Evolutionary conservation across 148 eudicot species (phyloP), one percentile per base, ranked within the genome.

Genomic region (Heliosperma pusillum): DNA sequence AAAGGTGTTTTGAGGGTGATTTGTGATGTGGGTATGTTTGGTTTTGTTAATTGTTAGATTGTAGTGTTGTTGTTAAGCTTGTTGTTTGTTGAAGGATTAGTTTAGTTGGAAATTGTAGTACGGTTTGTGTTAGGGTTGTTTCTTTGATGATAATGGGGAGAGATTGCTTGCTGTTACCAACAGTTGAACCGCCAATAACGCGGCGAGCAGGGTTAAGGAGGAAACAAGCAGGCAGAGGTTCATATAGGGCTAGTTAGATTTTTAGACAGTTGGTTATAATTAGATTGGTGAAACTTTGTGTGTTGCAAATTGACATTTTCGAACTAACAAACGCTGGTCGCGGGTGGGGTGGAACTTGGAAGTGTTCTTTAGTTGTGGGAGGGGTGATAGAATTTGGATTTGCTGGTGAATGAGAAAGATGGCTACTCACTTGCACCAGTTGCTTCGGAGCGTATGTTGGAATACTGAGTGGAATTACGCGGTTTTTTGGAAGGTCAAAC

Each of bases 141-240:
- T 70, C 33, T 67, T 79, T 70, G 36, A 77, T 78, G 82, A 80
- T 78, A 79, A 93, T 93, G 98, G 86, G 90, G 82, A 76, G 69
- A 72, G 89, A 76, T 78, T 81, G 83, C 75, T 77, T 87, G 88
- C 82, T 89, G 75, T 80, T 91, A 58, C 87, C 89, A 59, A 86
- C 87, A 1, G 88, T 85, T 59, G 97, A 89, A 81, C 98, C 98
- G 74, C 98, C 97, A 47, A 88, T 93, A 85, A 88, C 84, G 77
- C 87, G 87, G 81, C 84, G 97, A 79, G 89, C 89, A 45, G 91
- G 97, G 83, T 88, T 93, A 78, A 83, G 94, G 78, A 93, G 93
- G 88, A 91, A 93, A 77, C 98, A 93, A 59, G 98, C 98, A 16
- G 97, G 97, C 21, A 89, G 98, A 88, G 98, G 98, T 74, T 93